These are phyloP conservation scores for Citrullus amarus DNA, from an alignment of 306 rosid species.

Conservation along the genomic window DNA sequence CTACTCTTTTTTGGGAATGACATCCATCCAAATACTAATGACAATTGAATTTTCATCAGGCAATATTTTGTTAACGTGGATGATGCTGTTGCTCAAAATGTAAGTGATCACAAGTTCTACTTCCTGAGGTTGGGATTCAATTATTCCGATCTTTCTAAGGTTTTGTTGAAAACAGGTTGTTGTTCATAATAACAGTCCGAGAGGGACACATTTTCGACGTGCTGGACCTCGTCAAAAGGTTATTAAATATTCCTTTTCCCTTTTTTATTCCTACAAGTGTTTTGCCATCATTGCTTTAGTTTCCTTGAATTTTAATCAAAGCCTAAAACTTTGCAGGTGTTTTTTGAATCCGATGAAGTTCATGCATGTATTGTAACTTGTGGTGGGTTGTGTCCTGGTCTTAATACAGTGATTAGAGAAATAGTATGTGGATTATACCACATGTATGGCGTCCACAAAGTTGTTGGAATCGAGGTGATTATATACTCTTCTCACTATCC, in stretches of 20 bases:
- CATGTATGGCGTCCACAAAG: constrained; percentile 40
- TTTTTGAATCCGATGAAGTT: constrained; percentile 38
- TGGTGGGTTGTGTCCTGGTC: constrained; percentile 51
- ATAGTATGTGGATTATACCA: constrained; percentile 42
- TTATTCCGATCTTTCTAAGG: not conserved
- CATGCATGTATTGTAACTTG: constrained; percentile 48
- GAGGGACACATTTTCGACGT: constrained; percentile 87
- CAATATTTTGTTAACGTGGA: constrained; percentile 86
- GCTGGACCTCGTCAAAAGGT: constrained; percentile 96
- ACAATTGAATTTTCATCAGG: constrained; percentile 30
- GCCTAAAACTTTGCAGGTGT: constrained; percentile 24
- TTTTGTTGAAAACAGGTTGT: constrained; percentile 33
- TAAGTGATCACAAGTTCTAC: constrained; percentile 8
- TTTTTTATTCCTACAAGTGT: not conserved
- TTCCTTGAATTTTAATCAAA: not conserved
- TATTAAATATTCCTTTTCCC: not conserved
- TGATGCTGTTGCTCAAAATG: constrained; percentile 73
- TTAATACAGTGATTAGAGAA: constrained; percentile 47
- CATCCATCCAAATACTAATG: not conserved
- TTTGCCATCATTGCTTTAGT: not conserved
- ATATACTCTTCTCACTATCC: not conserved
- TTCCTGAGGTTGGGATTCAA: not conserved
- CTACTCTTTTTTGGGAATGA: not conserved
- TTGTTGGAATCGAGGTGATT: constrained; percentile 40
- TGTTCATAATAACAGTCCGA: constrained; percentile 69